Base-by-base conservation (phyloP, 1,284 basidiomycete species). In the Pseudozyma sp. region DNA sequence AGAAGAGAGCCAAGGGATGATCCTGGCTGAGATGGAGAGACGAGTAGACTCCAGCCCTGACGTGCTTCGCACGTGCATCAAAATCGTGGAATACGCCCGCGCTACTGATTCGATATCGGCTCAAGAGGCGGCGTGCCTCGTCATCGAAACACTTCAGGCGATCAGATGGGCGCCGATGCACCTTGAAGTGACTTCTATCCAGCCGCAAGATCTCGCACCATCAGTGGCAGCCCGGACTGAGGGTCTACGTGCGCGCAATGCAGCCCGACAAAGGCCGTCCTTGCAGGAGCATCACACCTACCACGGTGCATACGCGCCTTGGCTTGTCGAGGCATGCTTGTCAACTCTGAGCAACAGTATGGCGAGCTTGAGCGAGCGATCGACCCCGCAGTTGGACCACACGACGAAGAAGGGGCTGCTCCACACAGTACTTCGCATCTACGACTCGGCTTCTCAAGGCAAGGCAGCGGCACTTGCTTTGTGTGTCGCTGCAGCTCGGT, bases 21-120 rank as follows among this genome's bases (percentile, higher is more conserved):
- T 73, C 11, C 34, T 68, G 7, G 62, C 65, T 2, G 70, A 73
- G 43, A 68, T 73, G 66, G 66, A 69, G 13, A 49, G 48, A 8
- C 58, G 66, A 7, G 67, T 58, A 8, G 72, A 75, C 30, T 48
- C 68, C 2, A 61, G 63, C 17, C 68, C 72, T 3, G 39, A 47
- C 10, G 68, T 70, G 2, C 60, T 75, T 46, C 67, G 72, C 17
- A 54, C 59, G 14, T 67, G 63, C 9, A 55, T 75, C 24, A 51
- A 55, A 19, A 40, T 75, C 30, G 43, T 67, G 2, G 47, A 70
- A 5, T 35, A 49, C 16, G 59, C 62, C 13, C 53, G 57, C 5
- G 16, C 39, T 10, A 37, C 11, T 5, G 63, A 64, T 6, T 5
- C 52, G 13, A 37, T 75, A 19, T 33, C 67, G 2, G 17, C 43